Evolutionary conservation across 805 yeast species (phyloP), one percentile per base, ranked within the genome.

Genomic region (Kregervanrija fluxuum): DNA sequence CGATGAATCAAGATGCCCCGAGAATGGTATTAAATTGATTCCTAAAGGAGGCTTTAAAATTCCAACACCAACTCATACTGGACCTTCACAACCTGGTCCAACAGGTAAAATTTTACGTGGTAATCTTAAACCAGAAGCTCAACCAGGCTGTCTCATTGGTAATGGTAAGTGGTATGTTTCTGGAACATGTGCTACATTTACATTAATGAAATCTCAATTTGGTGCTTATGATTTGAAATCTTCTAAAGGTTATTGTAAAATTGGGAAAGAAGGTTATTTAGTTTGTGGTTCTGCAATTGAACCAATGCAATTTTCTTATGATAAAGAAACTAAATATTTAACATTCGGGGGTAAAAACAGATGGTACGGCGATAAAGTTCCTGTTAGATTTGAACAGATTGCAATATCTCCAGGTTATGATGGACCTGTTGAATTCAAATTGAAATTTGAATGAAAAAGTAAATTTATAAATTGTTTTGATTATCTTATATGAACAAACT

Each of bases 171-270:
- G 95, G 93, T 86, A 82, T 65, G 59, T 74, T 4, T 70, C 73
- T 13, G 96, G 96, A 1, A 78, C 93, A 0, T 91, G 97, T 63
- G 98, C 96, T 4, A 79, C 83, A 5, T 90, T 72, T 65, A 71
- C 71, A 22, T 54, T 85, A 22, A 56, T 63, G 31, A 72, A 79
- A 43, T 77, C 83, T 31, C 74, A 75, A 32, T 79, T 78, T 62
- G 93, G 93, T 3, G 93, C 93, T n/a, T 75, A 77, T 54, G 74
- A 79, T 46, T 57, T 90, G 38, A 71, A 71, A 48, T 75, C 93
- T 1, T 77, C 86, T 35, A 79, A 75, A 54, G 97, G 97, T 0
- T 75, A 69, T 48, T 90, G 97, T 66, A 82, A 79, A 2, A 50
- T 81, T 3, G 62, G 56, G 43, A 37, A 45, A 1, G 50, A 46